Conservation (phyloP, 2,329 filamentous ascomycete species). For the Colletotrichum australisinense region DNA sequence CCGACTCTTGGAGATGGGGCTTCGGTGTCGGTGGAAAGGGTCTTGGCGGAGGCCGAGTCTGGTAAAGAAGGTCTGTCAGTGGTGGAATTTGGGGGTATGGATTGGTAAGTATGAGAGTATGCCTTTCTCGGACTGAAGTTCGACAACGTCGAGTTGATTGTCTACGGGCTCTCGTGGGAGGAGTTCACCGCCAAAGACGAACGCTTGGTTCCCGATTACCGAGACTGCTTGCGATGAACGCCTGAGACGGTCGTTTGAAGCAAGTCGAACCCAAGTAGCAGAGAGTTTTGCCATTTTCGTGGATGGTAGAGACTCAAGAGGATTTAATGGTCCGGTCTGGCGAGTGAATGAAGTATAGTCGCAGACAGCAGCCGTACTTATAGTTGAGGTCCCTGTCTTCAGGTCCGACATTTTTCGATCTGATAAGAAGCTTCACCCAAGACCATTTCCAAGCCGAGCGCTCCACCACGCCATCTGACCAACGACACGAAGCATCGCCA, state of each 20-base stretch:
- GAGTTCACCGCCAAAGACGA: slow-evolving; percentile 64
- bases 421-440: not conserved
- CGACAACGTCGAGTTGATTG: slow-evolving; percentile 56
- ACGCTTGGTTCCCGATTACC: slow-evolving; percentile 50
- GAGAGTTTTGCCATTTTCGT: slow-evolving; percentile 22
- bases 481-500: not conserved
- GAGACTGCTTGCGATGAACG: slow-evolving; percentile 63
- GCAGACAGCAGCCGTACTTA: not conserved
- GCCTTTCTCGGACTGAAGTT: slow-evolving; percentile 37
- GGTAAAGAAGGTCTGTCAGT: not conserved
- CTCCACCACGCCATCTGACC: not conserved
- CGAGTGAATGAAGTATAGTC: too few species aligned
- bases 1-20: slow-evolving; percentile 68
- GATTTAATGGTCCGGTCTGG: too few species aligned
- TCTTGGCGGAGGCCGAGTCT: slow-evolving; percentile 21
- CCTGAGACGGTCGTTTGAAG: slow-evolving; percentile 48
- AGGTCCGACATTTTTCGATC: not conserved
- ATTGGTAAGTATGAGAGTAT: not conserved
- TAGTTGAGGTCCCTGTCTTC: not conserved
- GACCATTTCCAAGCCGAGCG: not conserved
- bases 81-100: not conserved
- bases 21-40: slow-evolving; percentile 33
- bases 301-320: slow-evolving; percentile 7
- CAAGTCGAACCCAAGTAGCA: slow-evolving; percentile 41
- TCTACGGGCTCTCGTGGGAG: slow-evolving; percentile 62